Conservation (phyloP, 805 yeast species). For the Nadsonia fulvescens region DNA sequence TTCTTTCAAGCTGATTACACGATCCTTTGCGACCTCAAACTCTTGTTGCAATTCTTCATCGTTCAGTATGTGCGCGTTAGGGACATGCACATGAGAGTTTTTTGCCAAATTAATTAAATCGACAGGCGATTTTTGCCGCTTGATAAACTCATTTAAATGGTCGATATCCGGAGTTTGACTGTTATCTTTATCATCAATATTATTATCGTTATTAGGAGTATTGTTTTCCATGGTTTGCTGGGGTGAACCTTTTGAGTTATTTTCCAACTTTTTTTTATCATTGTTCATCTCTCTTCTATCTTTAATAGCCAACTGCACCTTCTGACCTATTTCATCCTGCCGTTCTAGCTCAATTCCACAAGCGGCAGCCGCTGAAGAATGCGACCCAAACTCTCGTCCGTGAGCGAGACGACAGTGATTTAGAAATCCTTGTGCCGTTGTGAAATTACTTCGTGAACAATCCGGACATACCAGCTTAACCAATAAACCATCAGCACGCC, state of each 20-base stretch:
- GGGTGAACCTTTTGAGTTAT: neutral
- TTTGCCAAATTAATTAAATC: too few species aligned
- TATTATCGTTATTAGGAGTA: conserved; percentile 1
- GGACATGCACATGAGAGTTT: too few species aligned
- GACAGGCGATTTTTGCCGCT: too few species aligned
- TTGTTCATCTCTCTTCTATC: conserved; percentile 4
- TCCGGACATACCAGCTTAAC: conserved; percentile 51
- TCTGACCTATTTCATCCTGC: conserved; percentile 42
- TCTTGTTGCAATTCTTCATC: too few species aligned
- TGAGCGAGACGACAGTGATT: conserved; percentile 66
- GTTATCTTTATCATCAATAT: neutral
- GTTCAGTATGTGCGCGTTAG: too few species aligned
- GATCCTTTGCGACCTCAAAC: too few species aligned
- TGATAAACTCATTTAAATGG: too few species aligned
- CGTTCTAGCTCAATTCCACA: conserved; percentile 44
- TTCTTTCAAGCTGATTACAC: too few species aligned
- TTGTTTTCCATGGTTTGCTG: neutral
- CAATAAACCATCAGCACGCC: conserved; percentile 39
- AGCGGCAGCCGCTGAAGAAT: conserved; percentile 53
- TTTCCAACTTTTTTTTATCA: conserved; percentile 1
- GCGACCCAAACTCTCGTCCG: conserved; percentile 48
- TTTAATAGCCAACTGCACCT: too few species aligned
- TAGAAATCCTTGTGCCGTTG: conserved; percentile 64
- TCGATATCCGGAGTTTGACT: conserved; percentile 1
- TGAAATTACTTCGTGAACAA: conserved; percentile 52